Conservation (phyloP, 345 rosid genomes). For the Hibiscus tridactylites region DNA sequence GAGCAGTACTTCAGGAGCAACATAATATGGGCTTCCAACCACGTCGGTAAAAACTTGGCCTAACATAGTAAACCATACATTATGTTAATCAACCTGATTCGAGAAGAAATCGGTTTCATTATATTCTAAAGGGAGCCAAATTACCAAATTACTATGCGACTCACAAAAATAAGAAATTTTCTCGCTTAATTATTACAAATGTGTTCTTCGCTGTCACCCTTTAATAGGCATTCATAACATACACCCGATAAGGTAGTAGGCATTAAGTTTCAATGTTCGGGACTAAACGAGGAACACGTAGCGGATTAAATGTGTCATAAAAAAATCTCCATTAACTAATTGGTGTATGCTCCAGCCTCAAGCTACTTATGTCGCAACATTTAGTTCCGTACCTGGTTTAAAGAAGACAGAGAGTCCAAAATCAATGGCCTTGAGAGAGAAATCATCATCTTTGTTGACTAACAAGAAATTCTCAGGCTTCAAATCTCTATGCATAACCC, state of each 20-base stretch:
- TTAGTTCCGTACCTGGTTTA: constrained; percentile 63
- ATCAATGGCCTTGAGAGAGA: constrained; percentile 96
- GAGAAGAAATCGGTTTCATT: neutral
- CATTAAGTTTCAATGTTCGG: neutral
- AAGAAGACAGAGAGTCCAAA: constrained; percentile 97
- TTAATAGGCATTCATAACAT: neutral
- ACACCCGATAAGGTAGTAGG: too few species aligned
- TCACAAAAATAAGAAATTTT: neutral
- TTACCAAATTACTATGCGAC: neutral
- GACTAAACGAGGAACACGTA: neutral
- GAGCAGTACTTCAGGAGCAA: constrained; percentile 93
- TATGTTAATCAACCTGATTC: constrained; percentile 3
- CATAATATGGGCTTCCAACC: constrained; percentile 96
- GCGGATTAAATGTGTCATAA: neutral
- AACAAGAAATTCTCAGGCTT: constrained; percentile 97
- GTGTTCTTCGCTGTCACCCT: neutral
- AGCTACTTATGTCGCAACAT: neutral
- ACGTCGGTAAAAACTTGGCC: constrained; percentile 93
- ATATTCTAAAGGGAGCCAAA: neutral
- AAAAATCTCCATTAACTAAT: neutral
- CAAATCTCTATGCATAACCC: constrained; percentile 97
- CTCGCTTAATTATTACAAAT: neutral
- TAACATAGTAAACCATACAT: constrained; percentile 24
- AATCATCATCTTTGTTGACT: constrained; percentile 95
- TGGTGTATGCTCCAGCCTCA: neutral